phyloP scores from a whole-genome alignment of 352 stramenopile genomes.

The Phytophthora colocasiae region DNA sequence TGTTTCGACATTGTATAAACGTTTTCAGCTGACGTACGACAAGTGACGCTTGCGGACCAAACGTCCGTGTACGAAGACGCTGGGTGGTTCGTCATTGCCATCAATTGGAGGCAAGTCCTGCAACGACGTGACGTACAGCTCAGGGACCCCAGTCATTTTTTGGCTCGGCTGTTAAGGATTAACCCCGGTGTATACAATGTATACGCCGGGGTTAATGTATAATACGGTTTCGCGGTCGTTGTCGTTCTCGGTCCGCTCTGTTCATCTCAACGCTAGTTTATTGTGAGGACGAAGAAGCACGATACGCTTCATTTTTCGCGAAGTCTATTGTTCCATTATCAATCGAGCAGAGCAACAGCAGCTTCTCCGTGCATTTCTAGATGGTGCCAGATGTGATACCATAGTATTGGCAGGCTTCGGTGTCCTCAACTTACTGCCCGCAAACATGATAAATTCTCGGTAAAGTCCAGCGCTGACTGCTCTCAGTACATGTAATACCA shows the following conservation, averaged over 20 bases:
- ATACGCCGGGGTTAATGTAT: no score
- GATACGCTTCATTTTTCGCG: no score
- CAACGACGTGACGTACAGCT: conserved; percentile 13
- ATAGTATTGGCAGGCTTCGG: neutral
- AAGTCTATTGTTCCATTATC: no score
- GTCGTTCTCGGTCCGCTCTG: no score
- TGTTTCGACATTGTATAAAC: neutral
- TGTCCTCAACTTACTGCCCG: neutral
- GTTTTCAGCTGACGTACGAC: conserved; percentile 55
- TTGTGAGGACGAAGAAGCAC: no score
- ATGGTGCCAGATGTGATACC: neutral
- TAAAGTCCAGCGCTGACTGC: conserved; percentile 1
- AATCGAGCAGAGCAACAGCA: neutral
- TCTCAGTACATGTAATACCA: no score
- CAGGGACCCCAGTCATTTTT: conserved; percentile 32
- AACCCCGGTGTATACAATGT: no score
- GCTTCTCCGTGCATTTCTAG: neutral
- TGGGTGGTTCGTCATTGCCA: conserved; percentile 8
- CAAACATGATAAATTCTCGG: neutral
- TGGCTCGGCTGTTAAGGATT: no score
- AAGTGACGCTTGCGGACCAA: conserved; percentile 86
- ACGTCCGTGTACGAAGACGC: conserved; percentile 59
- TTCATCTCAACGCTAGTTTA: no score
- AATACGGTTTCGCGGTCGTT: no score
- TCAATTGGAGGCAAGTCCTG: conserved; percentile 24